Evolutionary conservation across 2,329 filamentous ascomycete species (phyloP).

Genomic region (Penicillium sp.): DNA sequence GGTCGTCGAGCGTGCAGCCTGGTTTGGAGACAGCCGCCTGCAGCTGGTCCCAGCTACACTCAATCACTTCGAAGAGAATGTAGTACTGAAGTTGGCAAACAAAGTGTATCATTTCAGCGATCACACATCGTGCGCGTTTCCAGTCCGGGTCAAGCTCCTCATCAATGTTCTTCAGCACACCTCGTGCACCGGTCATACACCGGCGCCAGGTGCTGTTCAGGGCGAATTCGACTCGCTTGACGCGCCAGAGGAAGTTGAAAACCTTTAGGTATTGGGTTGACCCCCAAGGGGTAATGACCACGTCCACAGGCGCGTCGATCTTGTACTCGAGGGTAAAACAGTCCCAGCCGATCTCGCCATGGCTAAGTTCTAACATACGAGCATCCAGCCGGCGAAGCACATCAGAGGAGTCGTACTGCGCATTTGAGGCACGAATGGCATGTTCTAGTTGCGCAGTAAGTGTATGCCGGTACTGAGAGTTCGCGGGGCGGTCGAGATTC

Average conservation of each 20-base stretch:
- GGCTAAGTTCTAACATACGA: conserved; percentile 94
- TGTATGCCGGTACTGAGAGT: conserved; percentile 92
- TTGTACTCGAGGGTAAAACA: conserved; percentile 99
- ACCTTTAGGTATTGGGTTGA: conserved; percentile 97
- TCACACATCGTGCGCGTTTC: conserved; percentile 82
- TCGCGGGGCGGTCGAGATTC: conserved; percentile 92
- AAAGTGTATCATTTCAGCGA: conserved; percentile 98
- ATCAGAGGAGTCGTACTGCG: conserved; percentile 89
- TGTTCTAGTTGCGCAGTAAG: conserved; percentile 97
- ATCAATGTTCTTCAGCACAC: conserved; percentile 77
- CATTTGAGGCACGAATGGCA: conserved; percentile 93
- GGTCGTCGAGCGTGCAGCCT: conserved; percentile 86
- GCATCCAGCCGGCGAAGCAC: conserved; percentile 89
- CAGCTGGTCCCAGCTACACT: conserved; percentile 89
- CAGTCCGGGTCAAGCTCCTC: conserved; percentile 73
- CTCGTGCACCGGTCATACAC: conserved; percentile 89
- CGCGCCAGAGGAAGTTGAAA: conserved; percentile 98
- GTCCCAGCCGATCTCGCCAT: conserved; percentile 98
- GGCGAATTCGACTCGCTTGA: conserved; percentile 96
- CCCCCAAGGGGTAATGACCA: conserved; percentile 94
- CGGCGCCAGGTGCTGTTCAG: conserved; percentile 87
- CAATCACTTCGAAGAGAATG: conserved; percentile 97
- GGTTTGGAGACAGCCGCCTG: conserved; percentile 79
- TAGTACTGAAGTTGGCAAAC: conserved; percentile 97
- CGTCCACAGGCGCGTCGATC: conserved; percentile 92